Percentiles rank a stretch among this genome's conserved stretches.
Conservation (phyloP, 352 stramenopile genomes). For the Globisporangium perplexum region DNA sequence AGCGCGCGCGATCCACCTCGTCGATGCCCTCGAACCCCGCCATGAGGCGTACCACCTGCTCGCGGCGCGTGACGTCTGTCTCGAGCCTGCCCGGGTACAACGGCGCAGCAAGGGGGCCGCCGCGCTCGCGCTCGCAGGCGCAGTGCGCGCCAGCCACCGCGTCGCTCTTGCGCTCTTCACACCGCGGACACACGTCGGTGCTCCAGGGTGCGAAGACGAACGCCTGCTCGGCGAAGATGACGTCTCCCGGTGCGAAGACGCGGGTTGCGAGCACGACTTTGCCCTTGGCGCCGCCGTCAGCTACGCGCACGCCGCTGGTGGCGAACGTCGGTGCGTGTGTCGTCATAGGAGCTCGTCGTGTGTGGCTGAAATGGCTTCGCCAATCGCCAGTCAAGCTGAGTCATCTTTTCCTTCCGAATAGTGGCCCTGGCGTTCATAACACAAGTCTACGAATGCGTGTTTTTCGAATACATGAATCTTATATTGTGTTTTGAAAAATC, state of each 20-base stretch:
- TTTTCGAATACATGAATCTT: no score
- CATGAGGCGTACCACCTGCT: slow-evolving; percentile 53
- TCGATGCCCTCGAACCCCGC: slow-evolving; percentile 50
- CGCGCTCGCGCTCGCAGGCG: slow-evolving; percentile 32
- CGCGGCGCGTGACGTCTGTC: slow-evolving; percentile 33
- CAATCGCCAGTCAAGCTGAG: background rate
- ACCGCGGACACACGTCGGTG: slow-evolving; percentile 50
- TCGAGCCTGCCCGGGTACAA: slow-evolving; percentile 43
- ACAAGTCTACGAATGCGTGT: no score
- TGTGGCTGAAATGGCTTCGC: no score
- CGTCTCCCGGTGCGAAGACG: slow-evolving; percentile 44
- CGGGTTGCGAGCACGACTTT: slow-evolving; percentile 57
- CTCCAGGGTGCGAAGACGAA: slow-evolving; percentile 71
- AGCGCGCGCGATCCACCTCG: slow-evolving; percentile 65
- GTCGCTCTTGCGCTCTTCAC: slow-evolving; percentile 34
- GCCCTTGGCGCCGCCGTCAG: slow-evolving; percentile 41
- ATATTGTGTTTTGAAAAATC: no score
- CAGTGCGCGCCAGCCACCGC: slow-evolving; percentile 10
- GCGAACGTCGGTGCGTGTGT: slow-evolving; percentile 37
- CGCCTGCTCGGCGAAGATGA: slow-evolving; percentile 72
- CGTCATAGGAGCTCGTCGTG: background rate
- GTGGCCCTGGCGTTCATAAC: no score
- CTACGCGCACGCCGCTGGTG: slow-evolving; percentile 47
- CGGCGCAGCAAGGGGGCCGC: slow-evolving; percentile 4
- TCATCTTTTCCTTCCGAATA: background rate